phyloP scores from a whole-genome alignment of 2,329 filamentous ascomycete species.

The Emericellopsis atlantica region DNA sequence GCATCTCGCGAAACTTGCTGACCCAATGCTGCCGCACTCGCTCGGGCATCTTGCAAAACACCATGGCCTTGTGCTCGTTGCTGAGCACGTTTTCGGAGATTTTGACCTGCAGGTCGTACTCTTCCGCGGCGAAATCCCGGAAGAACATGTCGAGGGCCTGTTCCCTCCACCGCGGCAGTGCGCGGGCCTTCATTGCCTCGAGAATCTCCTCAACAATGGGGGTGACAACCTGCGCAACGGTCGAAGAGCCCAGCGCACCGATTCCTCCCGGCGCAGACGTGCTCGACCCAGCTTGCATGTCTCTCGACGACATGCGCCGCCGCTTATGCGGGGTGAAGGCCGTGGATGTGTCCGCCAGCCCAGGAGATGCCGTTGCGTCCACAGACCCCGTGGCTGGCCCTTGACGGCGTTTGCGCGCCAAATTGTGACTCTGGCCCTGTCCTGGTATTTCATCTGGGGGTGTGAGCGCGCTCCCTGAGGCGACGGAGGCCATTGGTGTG shows the following conservation, averaged over 20 bases:
- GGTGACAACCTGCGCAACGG: not conserved
- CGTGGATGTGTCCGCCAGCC: not conserved
- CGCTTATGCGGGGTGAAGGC: conserved; percentile 17
- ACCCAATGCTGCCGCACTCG: conserved; percentile 43
- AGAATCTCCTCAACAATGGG: conserved; percentile 22
- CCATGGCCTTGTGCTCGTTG: conserved; percentile 47
- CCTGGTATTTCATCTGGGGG: conserved; percentile 35
- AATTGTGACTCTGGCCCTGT: not conserved
- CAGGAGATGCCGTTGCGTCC: not conserved
- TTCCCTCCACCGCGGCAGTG: conserved; percentile 38
- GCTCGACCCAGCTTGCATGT: conserved; percentile 5
- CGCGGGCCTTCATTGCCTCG: conserved; percentile 25
- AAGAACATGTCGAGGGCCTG: conserved; percentile 48
- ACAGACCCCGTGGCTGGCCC: conserved; percentile 5
- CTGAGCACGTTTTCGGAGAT: conserved; percentile 45
- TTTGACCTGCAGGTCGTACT: conserved; percentile 45
- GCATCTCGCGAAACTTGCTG: conserved; percentile 33
- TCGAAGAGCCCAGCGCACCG: not conserved
- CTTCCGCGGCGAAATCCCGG: conserved; percentile 42
- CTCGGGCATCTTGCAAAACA: conserved; percentile 49
- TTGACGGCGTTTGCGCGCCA: conserved; percentile 22
- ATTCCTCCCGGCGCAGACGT: conserved; percentile 5
- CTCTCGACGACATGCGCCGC: conserved; percentile 15
- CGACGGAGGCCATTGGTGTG: conserved; percentile 7
- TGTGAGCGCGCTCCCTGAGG: conserved; percentile 33